Evolutionary conservation across 2,329 filamentous ascomycete species (phyloP).

Genomic region (Colletotrichum tabaci): DNA sequence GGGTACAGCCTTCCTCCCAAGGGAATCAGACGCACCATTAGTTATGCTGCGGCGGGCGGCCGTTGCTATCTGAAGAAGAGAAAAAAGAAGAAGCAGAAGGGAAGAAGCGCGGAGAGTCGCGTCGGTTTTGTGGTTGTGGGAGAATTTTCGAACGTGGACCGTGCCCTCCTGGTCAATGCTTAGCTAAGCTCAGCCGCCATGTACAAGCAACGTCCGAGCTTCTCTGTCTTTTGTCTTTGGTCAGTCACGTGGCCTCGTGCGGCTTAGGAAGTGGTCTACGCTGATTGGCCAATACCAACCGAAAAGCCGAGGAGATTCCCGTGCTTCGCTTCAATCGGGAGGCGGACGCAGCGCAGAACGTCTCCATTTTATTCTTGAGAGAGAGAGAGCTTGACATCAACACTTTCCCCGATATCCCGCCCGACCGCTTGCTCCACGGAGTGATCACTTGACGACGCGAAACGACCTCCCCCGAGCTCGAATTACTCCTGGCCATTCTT

Average conservation of each 20-base stretch:
- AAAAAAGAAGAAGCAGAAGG: slow-evolving; percentile 22
- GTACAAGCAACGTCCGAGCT: not conserved
- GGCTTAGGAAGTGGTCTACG: slow-evolving; percentile 55
- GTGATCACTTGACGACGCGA: not conserved
- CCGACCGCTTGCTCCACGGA: slow-evolving; percentile 42
- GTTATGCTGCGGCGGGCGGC: slow-evolving; percentile 42
- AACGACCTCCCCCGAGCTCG: not conserved
- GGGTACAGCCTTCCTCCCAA: not conserved
- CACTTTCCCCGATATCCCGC: slow-evolving; percentile 42
- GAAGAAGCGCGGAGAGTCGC: slow-evolving; percentile 8
- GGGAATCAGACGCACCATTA: slow-evolving; percentile 31
- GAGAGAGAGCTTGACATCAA: slow-evolving; percentile 33
- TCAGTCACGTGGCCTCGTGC: slow-evolving; percentile 7
- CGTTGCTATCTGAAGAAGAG: slow-evolving; percentile 43
- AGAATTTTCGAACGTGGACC: slow-evolving; percentile 28
- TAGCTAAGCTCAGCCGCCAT: slow-evolving; percentile 1
- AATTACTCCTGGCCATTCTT: not conserved
- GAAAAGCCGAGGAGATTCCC: slow-evolving; percentile 58
- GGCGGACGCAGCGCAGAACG: slow-evolving; percentile 24
- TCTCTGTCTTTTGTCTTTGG: not conserved
- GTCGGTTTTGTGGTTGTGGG: slow-evolving; percentile 27
- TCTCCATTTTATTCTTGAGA: slow-evolving; percentile 19
- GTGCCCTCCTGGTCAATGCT: slow-evolving; percentile 5
- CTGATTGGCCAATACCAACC: slow-evolving; percentile 60
- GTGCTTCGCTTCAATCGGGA: slow-evolving; percentile 28